phyloP scores from a whole-genome alignment of 805 yeast genomes.

The Ogataea methanolica region DNA sequence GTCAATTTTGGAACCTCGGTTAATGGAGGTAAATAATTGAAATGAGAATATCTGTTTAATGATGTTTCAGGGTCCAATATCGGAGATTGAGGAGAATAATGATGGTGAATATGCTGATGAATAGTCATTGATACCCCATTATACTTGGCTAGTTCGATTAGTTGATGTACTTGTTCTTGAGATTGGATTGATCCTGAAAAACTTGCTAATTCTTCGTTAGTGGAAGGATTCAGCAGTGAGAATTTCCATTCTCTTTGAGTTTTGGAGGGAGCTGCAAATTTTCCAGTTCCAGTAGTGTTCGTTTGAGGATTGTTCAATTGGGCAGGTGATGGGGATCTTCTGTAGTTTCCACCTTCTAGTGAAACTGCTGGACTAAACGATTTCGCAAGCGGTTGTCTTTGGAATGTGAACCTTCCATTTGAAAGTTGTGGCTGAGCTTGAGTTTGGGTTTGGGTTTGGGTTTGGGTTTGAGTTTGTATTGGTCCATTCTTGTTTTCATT shows the following conservation, averaged over 20 bases:
- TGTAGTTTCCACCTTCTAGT: conserved; percentile 3
- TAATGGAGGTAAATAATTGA: conserved; percentile 67
- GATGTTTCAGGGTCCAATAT: conserved; percentile 47
- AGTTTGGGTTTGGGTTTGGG: too few relatives aligned
- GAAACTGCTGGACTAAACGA: conserved; percentile 7
- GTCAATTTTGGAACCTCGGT: conserved; percentile 67
- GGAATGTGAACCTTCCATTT: conserved; percentile 9
- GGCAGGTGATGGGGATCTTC: conserved; percentile 9
- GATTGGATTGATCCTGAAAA: conserved; percentile 45
- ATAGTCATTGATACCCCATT: conserved; percentile 59
- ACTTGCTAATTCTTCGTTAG: conserved; percentile 39
- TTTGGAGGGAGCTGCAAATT: conserved; percentile 24
- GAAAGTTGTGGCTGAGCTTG: not conserved
- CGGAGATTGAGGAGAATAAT: conserved; percentile 47
- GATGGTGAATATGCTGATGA: conserved; percentile 85
- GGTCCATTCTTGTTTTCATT: not conserved
- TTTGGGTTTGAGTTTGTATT: not conserved
- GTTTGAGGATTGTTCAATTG: not conserved
- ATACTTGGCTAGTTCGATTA: conserved; percentile 57
- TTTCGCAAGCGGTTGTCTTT: conserved; percentile 15
- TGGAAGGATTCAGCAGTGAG: conserved; percentile 40
- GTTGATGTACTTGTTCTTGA: conserved; percentile 49
- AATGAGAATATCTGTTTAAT: conserved; percentile 59
- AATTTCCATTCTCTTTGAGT: conserved; percentile 58
- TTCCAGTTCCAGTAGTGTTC: not conserved